Base-by-base conservation (phyloP, 345 rosid species). In the Camelina sativa region DNA sequence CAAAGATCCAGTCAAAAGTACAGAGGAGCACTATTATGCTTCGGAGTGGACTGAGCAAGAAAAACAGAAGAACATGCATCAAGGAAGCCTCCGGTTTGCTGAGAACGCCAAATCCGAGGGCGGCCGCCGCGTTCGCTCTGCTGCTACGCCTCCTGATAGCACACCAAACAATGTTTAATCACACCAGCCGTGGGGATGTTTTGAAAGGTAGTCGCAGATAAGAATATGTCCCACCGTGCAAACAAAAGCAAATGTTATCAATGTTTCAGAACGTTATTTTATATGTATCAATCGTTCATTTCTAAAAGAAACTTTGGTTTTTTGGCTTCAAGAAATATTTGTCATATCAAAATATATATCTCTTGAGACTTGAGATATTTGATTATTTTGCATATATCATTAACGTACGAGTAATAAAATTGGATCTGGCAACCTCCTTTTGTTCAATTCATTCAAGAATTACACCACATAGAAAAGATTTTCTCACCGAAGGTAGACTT, bases 41-140 rank as follows among this genome's bases (percentile, higher is more conserved):
- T 63, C 72, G 0, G 88, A 87, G 74, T 87, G 89, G 89, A 69
- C 55, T 9, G 81, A 84, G 43, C 69, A 84, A 7, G 89, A 87
- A 80, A 84, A 84, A 55, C 8, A 79, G 40, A 84, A 75, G 61
- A 88, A 84, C 40, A 44, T 86, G 83, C 85, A 88, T 64, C 83
- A 65, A 10, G 84, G 87, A 37, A 88, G 90, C 35, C 78, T 84
- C 11, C 77, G 72, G 75, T 88, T 88, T 46, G 92, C 90, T 0
- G 84, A 87, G 79, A 84, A 85, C 59, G 79, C 88, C 7, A 66
- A 78, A 35, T 83, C 87, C 0, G 88, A 85, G 74, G 79, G 87
- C 2, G 88, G 88, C 12, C 79, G 78, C n/a, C 70, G 78, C 11
- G 81, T 75, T 70, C 82, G 59, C 35, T 59, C 69, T 11, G 46